Conservation (phyloP, 345 rosid genomes). For the Passiflora organensis region DNA sequence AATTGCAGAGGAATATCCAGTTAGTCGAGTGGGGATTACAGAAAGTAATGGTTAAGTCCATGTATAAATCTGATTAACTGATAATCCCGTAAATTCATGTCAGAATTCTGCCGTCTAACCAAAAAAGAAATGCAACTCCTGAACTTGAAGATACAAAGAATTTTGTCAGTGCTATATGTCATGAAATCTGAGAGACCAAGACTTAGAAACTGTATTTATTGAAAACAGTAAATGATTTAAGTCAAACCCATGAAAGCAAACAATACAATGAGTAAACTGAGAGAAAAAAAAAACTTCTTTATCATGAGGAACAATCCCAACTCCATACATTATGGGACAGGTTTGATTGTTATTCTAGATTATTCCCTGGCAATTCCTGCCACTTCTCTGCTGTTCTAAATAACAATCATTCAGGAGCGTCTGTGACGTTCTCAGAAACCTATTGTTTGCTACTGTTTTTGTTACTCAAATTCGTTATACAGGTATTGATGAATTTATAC, state of each 20-base stretch:
- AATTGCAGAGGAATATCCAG: constrained; percentile 5
- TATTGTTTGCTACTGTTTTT: too few relatives aligned
- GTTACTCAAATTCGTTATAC: too few relatives aligned
- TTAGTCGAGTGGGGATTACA: background rate
- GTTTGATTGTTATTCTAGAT: background rate
- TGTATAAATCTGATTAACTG: background rate
- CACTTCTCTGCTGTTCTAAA: background rate
- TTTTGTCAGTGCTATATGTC: background rate
- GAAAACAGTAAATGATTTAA: too few relatives aligned
- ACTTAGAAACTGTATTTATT: too few relatives aligned
- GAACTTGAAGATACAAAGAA: background rate
- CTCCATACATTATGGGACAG: background rate
- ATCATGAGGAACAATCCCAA: background rate
- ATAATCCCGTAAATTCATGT: background rate
- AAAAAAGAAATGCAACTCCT: background rate
- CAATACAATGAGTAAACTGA: background rate
- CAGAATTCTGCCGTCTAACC: background rate
- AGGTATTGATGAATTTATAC: too few relatives aligned
- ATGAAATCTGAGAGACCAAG: too few relatives aligned
- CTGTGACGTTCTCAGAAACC: too few relatives aligned
- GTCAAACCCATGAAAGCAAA: too few relatives aligned
- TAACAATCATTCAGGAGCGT: background rate
- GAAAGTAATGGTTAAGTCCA: too few relatives aligned
- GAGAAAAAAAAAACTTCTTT: background rate
- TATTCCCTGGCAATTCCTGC: background rate